Conservation (phyloP, 2,329 filamentous ascomycete species). For the Stachybotrys elegans region DNA sequence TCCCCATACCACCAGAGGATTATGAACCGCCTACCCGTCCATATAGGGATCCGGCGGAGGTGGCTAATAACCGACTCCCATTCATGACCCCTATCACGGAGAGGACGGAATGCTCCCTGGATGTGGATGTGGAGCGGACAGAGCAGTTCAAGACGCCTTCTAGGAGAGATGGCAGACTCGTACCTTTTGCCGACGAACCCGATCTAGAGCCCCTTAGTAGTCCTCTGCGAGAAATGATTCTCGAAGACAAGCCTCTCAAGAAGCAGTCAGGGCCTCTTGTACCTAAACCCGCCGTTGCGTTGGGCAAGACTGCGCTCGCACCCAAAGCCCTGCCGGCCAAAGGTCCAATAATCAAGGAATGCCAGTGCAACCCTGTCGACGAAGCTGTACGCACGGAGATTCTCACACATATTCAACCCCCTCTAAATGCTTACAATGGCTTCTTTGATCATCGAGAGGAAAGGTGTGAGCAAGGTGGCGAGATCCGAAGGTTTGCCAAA, state of each 20-base stretch:
- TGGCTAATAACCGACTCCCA: slow-evolving; percentile 84
- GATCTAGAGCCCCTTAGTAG: slow-evolving; percentile 55
- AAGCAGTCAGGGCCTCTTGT: slow-evolving; percentile 47
- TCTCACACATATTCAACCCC: slow-evolving; percentile 66
- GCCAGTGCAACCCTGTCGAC: slow-evolving; percentile 85
- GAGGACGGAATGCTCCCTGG: slow-evolving; percentile 83
- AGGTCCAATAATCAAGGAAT: slow-evolving; percentile 73
- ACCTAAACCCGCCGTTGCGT: slow-evolving; percentile 31
- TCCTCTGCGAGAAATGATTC: slow-evolving; percentile 63
- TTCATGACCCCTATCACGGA: slow-evolving; percentile 99
- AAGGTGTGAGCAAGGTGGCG: slow-evolving; percentile 60
- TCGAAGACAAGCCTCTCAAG: slow-evolving; percentile 41
- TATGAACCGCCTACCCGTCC: slow-evolving; percentile 75
- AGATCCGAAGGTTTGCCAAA: slow-evolving; percentile 81
- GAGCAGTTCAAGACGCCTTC: slow-evolving; percentile 73
- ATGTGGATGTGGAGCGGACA: slow-evolving; percentile 56
- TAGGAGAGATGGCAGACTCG: slow-evolving; percentile 37
- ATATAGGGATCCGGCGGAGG: slow-evolving; percentile 73
- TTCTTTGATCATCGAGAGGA: slow-evolving; percentile 69
- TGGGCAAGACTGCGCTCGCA: slow-evolving; percentile 22
- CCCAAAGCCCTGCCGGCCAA: slow-evolving; percentile 43
- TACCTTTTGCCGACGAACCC: slow-evolving; percentile 24
- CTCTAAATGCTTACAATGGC: slow-evolving; percentile 68
- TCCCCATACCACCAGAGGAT: slow-evolving; percentile 79
- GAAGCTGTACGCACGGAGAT: slow-evolving; percentile 70